Evolutionary conservation across 2,329 filamentous ascomycete genomes (phyloP).

Genomic region (Aspergillus ochraceus): DNA sequence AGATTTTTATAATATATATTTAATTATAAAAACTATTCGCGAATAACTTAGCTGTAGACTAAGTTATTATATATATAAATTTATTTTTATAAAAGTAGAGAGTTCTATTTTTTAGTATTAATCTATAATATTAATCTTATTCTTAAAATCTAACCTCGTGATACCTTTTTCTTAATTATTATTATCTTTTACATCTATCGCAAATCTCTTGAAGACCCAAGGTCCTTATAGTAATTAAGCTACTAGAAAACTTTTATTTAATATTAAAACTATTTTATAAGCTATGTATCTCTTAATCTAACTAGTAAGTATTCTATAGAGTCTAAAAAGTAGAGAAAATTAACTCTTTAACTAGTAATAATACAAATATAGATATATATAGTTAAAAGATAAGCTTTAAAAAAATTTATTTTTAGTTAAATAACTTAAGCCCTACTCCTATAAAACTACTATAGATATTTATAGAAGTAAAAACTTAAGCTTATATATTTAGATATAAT

Average conservation of each 20-base stretch:
- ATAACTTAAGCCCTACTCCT: conserved; percentile 1
- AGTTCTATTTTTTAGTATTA: no score
- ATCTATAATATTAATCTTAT: no score
- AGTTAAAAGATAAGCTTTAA: conserved; percentile 5
- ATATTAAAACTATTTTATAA: conserved; percentile 1
- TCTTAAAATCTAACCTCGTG: no score
- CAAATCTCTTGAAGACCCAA: no score
- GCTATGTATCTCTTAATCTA: background rate
- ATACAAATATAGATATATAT: background rate
- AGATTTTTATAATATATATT: no score
- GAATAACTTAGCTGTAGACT: no score
- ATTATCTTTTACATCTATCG: no score
- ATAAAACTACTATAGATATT: conserved; percentile 8
- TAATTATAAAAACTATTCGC: no score
- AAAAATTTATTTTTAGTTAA: conserved; percentile 6
- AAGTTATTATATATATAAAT: no score
- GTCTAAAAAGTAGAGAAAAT: conserved; percentile 5
- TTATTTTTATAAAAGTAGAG: no score
- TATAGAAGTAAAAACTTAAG: background rate
- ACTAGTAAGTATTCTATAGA: background rate
- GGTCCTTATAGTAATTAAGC: no score
- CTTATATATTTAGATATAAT: conserved; percentile 5
- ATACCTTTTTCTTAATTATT: no score
- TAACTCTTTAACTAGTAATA: background rate
- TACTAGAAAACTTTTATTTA: background rate